These are phyloP conservation scores for Furculomyces boomerangus DNA, from an alignment of 371 early-diverging fungal species.

Conservation along the genomic window DNA sequence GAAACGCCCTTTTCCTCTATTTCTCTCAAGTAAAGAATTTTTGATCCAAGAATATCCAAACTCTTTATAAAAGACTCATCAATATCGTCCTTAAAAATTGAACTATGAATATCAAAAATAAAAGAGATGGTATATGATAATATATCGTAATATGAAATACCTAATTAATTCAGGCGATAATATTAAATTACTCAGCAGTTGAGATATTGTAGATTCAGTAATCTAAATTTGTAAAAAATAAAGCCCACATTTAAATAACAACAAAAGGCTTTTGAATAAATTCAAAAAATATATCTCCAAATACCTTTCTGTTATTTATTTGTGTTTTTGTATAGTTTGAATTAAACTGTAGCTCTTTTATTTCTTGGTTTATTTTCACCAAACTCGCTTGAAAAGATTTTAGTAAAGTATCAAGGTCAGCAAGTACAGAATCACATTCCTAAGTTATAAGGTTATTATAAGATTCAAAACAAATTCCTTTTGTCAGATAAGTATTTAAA, in stretches of 20 bases:
- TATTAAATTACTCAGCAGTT: conserved; percentile 1
- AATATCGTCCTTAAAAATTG: conserved; percentile 73
- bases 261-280: neutral
- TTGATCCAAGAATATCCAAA: conserved; percentile 58
- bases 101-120: conserved; percentile 26
- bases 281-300: neutral
- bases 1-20: conserved; percentile 34
- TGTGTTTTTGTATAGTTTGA: conserved; percentile 58
- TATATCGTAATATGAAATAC: neutral
- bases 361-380: conserved; percentile 72
- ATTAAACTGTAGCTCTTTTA: conserved; percentile 61
- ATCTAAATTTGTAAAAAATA: conserved; percentile 43
- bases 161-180: neutral
- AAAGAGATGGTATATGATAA: no score
- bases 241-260: conserved; percentile 27
- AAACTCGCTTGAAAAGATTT: conserved; percentile 74
- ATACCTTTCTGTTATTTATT: conserved; percentile 36
- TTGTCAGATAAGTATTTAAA: no score
- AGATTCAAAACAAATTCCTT: no score
- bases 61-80: conserved; percentile 70
- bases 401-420: no score
- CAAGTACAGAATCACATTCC: no score
- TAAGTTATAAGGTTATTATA: no score
- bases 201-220: conserved; percentile 67
- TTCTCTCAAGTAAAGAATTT: conserved; percentile 64